Evolutionary conservation across 345 rosid genomes (phyloP), one percentile per base, ranked within the genome.

Genomic region (Gossypium herbaceum): DNA sequence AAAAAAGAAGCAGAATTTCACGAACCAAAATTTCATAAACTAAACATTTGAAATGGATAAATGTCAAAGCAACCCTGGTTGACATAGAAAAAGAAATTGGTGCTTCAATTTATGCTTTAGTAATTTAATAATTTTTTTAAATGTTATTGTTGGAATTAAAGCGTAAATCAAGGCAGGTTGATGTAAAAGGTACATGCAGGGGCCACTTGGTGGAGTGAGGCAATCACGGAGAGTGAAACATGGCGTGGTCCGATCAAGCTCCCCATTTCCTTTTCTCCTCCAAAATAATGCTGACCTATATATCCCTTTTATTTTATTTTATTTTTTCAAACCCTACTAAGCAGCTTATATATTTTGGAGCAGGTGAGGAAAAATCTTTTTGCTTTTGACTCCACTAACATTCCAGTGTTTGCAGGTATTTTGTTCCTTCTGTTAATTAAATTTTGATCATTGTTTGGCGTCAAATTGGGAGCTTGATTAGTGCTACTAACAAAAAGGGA

Each of bases 111-210:
- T 58, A 12, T 2, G 12, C 4, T 34, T 34, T 34, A 34, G 41
- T 34, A 34, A 34, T 34, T 34, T 4, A 34, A 34, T 34, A 34
- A 34, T 5, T 0, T 0, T 0, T 5, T 34, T 34, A 34, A 34
- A 34, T 34, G 41, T 34, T 27, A 15, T 45, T 24, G 56, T 15
- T 48, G 57, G 22, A 48, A 54, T n/a, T 17, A 54, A 25, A 48
- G 57, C 57, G 58, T 43, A 68, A 68, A 48, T 68, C 58, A 68
- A 13, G 58, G 72, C 43, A 27, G 72, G 9, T 25, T 68, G 2
- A 68, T 2, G 7, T 8, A 11, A 67, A 34, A n/a, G 43, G 56
- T 15, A 3, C 15, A 48, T 0, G 12, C 56, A 12, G 7, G 58
- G 44, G 55, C 20, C 56, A 41, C 16, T 25, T 4, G 29, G 51